These are phyloP conservation scores for Talaromyces sp. DNA, from an alignment of 2,329 filamentous ascomycete genomes.

Conservation along the genomic window DNA sequence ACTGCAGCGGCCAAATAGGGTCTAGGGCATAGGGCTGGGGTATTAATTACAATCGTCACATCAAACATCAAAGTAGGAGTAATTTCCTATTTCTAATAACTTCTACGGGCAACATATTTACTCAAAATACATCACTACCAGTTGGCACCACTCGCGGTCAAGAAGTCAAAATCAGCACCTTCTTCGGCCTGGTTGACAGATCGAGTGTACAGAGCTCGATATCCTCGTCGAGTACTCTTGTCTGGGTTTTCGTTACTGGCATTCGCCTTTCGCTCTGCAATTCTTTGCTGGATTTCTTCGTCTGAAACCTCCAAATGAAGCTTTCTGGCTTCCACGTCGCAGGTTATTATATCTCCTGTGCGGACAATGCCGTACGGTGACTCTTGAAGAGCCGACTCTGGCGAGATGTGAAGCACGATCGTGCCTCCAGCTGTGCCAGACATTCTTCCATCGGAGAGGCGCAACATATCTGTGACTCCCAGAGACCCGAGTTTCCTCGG, in stretches of 20 bases:
- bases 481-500: conserved; percentile 43
- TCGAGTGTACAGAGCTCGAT: conserved; percentile 36
- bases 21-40: conserved; percentile 29
- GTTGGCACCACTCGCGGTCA: conserved; percentile 21
- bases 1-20: conserved; percentile 13
- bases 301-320: conserved; percentile 40
- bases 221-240: conserved; percentile 23
- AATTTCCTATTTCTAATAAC: neutral
- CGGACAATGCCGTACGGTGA: conserved; percentile 45
- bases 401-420: conserved; percentile 50
- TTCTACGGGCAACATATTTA: neutral
- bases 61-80: neutral
- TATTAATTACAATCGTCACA: neutral
- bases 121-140: neutral
- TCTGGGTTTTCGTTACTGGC: neutral
- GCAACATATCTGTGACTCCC: conserved; percentile 50
- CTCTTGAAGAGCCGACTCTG: conserved; percentile 44
- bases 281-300: conserved; percentile 35
- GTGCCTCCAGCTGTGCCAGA: conserved; percentile 52
- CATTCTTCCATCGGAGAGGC: conserved; percentile 52
- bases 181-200: conserved; percentile 40
- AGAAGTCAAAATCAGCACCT: conserved; percentile 37
- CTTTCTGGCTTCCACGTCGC: conserved; percentile 38
- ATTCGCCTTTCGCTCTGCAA: conserved; percentile 23
- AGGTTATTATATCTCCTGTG: conserved; percentile 45